Percentiles rank a stretch among this genome's conserved stretches.
phyloP scores from a whole-genome alignment of 768 basidiomycete genomes.

The Phlebiopsis gigantea region DNA sequence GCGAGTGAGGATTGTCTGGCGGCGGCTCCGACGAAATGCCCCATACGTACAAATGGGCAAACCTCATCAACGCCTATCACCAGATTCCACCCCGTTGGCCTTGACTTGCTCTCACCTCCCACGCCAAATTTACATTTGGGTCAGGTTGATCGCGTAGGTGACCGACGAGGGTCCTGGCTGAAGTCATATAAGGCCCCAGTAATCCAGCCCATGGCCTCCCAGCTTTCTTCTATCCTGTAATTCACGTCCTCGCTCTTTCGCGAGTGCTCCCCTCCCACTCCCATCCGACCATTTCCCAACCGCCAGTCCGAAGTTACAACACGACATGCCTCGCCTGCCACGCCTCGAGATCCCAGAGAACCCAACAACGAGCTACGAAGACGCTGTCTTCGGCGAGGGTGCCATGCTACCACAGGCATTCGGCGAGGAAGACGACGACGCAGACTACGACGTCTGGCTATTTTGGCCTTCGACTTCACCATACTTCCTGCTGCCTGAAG shows the following conservation, averaged over 20 bases:
- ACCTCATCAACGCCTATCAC: background rate
- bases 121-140: background rate
- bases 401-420: background rate
- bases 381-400: background rate
- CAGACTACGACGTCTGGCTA: slow-evolving; percentile 9
- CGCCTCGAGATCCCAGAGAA: background rate
- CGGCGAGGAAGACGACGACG: background rate
- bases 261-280: background rate
- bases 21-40: background rate
- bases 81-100: background rate
- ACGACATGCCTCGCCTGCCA: background rate
- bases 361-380: background rate
- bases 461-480: slow-evolving; percentile 9
- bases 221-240: background rate
- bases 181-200: background rate
- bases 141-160: background rate
- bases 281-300: background rate
- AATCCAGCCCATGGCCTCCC: background rate
- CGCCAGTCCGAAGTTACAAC: background rate
- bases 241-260: background rate
- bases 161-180: background rate
- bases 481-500: background rate
- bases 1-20: background rate
- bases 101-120: background rate
- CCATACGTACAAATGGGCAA: background rate